Evolutionary conservation across 2,329 filamentous ascomycete species (phyloP), one percentile per base, ranked within the genome.

Genomic region (Fusarium setosum): DNA sequence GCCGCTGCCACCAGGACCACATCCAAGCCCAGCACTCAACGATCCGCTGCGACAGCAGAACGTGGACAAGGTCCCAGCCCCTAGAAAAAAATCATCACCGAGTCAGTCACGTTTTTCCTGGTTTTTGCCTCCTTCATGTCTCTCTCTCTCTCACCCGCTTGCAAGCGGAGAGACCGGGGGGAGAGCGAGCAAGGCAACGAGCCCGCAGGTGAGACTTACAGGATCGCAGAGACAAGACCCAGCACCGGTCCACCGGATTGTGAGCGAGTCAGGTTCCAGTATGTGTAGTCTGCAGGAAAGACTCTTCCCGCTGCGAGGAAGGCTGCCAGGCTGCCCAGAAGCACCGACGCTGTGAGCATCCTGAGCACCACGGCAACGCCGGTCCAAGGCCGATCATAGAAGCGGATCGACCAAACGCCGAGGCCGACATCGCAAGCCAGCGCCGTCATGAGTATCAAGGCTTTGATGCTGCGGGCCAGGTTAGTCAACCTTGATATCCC

Each of bases 301-400:
- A 78, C 76, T n/a, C 70, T 64, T n/a, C 76, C 72, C 31, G 74
- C 51, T 11, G 69, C 74, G 18, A 79, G 61, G 42, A 78, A 79
- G n/a, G 74, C 70, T 44, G 77, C 59, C 48, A 81, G 76, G 24
- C 78, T 55, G 17, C 73, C 71, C n/a, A 81, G 60, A 44, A 80
- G 77, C 17, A 69, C 70, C 15, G 74, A 52, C 5, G 77, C 77
- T 21, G 75, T 68, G 20, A 73, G 15, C 5, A 74, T 63, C 23
- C 79, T 75, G 11, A 74, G 47, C 7, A 74, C 31, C 4, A 80
- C 65, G n/a, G 73, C 70, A 69, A 75, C 75, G 26, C 68, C 71
- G 8, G 72, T 69, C 73, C 77, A 77, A 9, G 70, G 69, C 34
- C 59, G 69, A 49, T 75, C 70, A 38, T 73, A 66, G 42, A 74